Percentiles rank a stretch among this genome's conserved stretches.
phyloP scores from a whole-genome alignment of 2,329 filamentous ascomycete genomes.

The Sordariomycetes sp. region DNA sequence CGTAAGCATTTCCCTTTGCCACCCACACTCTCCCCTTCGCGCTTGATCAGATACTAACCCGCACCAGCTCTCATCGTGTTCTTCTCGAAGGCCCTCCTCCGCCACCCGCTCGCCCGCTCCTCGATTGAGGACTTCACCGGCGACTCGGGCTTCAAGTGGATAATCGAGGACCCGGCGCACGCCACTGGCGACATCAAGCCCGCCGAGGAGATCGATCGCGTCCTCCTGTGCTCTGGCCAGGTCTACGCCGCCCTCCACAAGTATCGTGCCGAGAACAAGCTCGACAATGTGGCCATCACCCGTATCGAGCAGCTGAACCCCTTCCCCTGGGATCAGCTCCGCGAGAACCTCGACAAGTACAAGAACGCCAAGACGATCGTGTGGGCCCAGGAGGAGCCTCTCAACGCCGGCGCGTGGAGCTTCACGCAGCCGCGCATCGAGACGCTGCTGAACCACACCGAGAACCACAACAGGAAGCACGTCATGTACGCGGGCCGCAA shows the following conservation, averaged over 20 bases:
- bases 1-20: slow-evolving; percentile 44
- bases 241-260: slow-evolving; percentile 86
- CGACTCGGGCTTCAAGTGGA: slow-evolving; percentile 91
- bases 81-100: slow-evolving; percentile 95
- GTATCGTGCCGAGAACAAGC: slow-evolving; percentile 73
- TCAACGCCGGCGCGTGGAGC: slow-evolving; percentile 94
- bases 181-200: slow-evolving; percentile 59
- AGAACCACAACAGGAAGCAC: slow-evolving; percentile 87
- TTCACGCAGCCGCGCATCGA: slow-evolving; percentile 97
- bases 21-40: neutral
- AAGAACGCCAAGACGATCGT: slow-evolving; percentile 96
- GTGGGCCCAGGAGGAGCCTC: slow-evolving; percentile 93
- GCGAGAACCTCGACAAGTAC: slow-evolving; percentile 93
- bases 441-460: slow-evolving; percentile 84
- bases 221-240: slow-evolving; percentile 89
- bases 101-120: slow-evolving; percentile 85
- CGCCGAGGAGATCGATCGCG: slow-evolving; percentile 80
- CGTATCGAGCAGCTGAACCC: slow-evolving; percentile 96
- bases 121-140: slow-evolving; percentile 81
- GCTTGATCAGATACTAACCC: slow-evolving; percentile 9
- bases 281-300: slow-evolving; percentile 86
- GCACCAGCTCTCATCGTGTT: slow-evolving; percentile 74
- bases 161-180: slow-evolving; percentile 85
- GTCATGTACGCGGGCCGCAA: slow-evolving; percentile 94
- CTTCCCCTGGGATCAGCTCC: slow-evolving; percentile 95